Evolutionary conservation across 306 rosid species (phyloP).

Genomic region (Cucurbita argyrosperma): DNA sequence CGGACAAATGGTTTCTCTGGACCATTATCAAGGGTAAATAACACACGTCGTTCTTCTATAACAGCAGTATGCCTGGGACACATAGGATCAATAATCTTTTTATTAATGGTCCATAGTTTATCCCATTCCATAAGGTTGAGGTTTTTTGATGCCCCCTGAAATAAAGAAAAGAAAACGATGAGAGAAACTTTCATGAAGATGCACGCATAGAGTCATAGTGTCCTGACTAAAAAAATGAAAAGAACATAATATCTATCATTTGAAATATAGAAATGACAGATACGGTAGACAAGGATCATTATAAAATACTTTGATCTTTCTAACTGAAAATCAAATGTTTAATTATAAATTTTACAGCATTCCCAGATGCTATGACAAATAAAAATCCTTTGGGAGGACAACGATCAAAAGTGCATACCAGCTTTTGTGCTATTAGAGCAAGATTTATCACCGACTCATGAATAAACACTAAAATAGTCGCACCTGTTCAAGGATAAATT

Average conservation of each 20-base stretch:
- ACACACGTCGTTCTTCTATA: slow-evolving; percentile 44
- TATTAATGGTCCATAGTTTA: slow-evolving; percentile 90
- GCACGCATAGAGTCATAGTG: neutral
- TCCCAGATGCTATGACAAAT: neutral
- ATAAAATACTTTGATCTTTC: neutral
- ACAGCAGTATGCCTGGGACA: slow-evolving; percentile 91
- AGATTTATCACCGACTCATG: neutral
- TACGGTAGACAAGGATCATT: neutral
- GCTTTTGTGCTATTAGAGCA: neutral
- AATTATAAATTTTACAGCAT: neutral
- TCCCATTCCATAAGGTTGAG: slow-evolving; percentile 99
- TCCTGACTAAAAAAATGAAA: neutral
- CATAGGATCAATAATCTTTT: slow-evolving; percentile 87
- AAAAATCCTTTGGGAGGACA: neutral
- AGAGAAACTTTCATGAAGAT: slow-evolving; percentile 4
- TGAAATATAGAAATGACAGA: neutral
- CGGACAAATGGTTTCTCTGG: slow-evolving; percentile 66
- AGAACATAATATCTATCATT: neutral
- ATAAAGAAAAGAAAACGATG: slow-evolving; percentile 9
- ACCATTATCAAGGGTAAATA: slow-evolving; percentile 66
- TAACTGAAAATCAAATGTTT: neutral
- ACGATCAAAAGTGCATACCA: neutral
- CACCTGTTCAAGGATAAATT: slow-evolving; percentile 92
- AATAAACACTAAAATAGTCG: neutral
- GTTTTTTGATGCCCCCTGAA: slow-evolving; percentile 84